Evolutionary conservation across 176 grass and related monocot species (phyloP).

Genomic region (Juncus effusus): DNA sequence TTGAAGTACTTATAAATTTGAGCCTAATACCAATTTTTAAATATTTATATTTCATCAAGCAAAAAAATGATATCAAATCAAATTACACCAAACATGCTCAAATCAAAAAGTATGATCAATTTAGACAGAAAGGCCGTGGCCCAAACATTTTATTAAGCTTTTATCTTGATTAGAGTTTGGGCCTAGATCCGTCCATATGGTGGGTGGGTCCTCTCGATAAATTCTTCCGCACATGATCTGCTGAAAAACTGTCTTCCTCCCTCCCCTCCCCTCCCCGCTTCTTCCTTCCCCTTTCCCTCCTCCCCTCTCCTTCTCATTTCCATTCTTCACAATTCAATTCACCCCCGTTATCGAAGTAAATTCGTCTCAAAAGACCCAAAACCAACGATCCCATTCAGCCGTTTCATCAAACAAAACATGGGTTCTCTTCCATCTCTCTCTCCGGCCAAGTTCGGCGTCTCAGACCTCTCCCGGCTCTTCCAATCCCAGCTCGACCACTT

Average conservation of each 20-base stretch:
- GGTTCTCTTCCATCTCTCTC: constrained; percentile 28
- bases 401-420: constrained; percentile 19
- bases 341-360: neutral
- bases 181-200: neutral
- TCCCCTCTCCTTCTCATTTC: neutral
- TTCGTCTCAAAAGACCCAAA: neutral
- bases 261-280: constrained; percentile 18
- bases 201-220: too few species aligned
- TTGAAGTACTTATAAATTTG: too few species aligned
- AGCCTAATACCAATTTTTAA: too few species aligned
- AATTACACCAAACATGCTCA: too few species aligned
- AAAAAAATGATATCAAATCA: too few species aligned
- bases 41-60: too few species aligned
- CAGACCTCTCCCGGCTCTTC: constrained; percentile 63
- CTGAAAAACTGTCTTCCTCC: neutral
- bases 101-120: too few species aligned
- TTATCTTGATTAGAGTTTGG: neutral
- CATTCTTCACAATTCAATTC: neutral
- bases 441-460: constrained; percentile 11
- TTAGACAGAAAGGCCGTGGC: too few species aligned
- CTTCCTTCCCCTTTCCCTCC: constrained; percentile 17
- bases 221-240: too few species aligned
- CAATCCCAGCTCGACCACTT: constrained; percentile 65
- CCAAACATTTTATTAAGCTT: too few species aligned
- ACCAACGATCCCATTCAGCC: neutral